Evolutionary conservation across 176 grass and related monocot genomes (phyloP), one percentile per base, ranked within the genome.

Genomic region (Juncus effusus): DNA sequence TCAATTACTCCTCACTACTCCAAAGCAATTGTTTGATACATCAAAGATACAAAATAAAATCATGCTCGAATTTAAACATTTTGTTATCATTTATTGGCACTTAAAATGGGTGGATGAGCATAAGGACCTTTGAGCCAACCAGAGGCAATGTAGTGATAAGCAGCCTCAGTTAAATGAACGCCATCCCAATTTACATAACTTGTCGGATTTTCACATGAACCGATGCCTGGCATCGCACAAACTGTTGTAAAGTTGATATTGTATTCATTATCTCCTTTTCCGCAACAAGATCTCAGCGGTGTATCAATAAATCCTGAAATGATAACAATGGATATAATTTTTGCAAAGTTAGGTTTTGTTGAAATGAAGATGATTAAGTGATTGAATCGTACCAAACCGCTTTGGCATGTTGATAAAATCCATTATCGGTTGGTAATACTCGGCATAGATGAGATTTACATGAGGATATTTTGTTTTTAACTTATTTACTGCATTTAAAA

Each of bases 341-440:
- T 9, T 47, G 44, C 9, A 47, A 28, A 47, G 44, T 47, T 47
- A 6, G 44, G 44, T 47, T 47, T 47, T 47, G 44, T 47, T 47
- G 44, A 47, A 47, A 47, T 28, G 19, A 28, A 47, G 9, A 47
- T 47, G 44, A 47, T 47, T 9, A 28, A 28, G 19, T 28, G 13
- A 61, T 3, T 19, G 5, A 61, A 13, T 38, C 6, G 60, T 41
- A 92, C 89, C 84, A 10, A 79, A 88, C 10, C 77, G 67, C 28
- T 0, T 13, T 40, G 89, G 79, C 2, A 54, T 72, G 42, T 36
- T 50, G 0, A 80, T 65, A 42, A 94, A 85, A 35, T 85, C 67
- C 47, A 80, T 82, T 12, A 87, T 59, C 0, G 76, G 28, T 19
- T 12, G 11, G 14, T 80, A 94, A 67, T 80, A 68, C 36, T 81